Evolutionary conservation across 352 stramenopile species (phyloP).

Genomic region (Globisporangium canariense): DNA sequence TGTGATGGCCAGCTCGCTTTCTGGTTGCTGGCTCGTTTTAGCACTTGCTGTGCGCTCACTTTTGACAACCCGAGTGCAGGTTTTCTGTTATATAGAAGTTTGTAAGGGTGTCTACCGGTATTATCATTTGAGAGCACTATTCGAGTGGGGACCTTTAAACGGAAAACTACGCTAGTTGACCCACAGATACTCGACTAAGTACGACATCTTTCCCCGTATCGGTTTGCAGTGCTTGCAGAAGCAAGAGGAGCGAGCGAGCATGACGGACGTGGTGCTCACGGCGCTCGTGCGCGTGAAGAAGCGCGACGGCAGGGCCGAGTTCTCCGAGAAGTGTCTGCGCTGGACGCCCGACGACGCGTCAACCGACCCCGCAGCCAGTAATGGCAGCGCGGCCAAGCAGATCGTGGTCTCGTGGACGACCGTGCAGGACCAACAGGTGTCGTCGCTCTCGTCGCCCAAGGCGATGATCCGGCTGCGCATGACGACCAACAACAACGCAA

Average conservation of each 20-base stretch:
- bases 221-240: background rate
- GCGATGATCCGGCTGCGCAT: conserved; percentile 82
- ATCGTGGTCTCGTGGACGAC: conserved; percentile 64
- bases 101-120: too few species aligned
- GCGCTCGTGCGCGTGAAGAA: conserved; percentile 78
- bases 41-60: background rate
- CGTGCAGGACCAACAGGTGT: conserved; percentile 82
- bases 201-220: background rate
- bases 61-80: background rate
- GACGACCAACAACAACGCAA: conserved; percentile 49
- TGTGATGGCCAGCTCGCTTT: background rate
- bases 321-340: conserved; percentile 51
- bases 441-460: conserved; percentile 64
- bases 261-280: conserved; percentile 26
- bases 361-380: conserved; percentile 2
- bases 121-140: too few species aligned
- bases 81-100: background rate
- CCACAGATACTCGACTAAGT: background rate
- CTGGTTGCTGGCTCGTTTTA: background rate
- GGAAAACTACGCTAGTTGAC: too few species aligned
- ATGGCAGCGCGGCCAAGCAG: conserved; percentile 21
- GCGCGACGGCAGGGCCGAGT: conserved; percentile 61
- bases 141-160: too few species aligned
- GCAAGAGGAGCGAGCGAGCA: background rate
- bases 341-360: conserved; percentile 49